Base-by-base conservation (phyloP, 257 asterid genomes). In the Nicotiana knightiana region DNA sequence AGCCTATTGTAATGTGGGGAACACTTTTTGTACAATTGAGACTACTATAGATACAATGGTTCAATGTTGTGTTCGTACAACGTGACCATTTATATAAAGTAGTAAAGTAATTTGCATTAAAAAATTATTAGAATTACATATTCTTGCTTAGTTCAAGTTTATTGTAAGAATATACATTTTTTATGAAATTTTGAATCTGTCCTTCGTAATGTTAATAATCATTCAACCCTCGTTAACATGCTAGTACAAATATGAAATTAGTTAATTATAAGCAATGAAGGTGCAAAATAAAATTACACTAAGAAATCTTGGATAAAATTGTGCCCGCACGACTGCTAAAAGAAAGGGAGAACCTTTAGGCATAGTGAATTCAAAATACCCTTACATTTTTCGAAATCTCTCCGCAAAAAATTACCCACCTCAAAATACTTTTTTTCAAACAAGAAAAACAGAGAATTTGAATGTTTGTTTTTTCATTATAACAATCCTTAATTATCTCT, bases 301-400 rank as follows among this genome's bases (percentile, higher is more conserved):
- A 0, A 17, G 9, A 58, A 58, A 53, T 15, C 1, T 58, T 13
- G 0, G 62, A 21, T 58, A 78, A 61, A 79, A 79, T 39, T 3
- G 66, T 63, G 85, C 64, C 89, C 87, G 46, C 87, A 83, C 82
- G 48, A 79, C 75, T 24, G 79, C 88, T 83, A 83, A 66, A 87
- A 83, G 65, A 68, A 83, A 76, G 89, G 91, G 57, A 80, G 61
- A 61, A 54, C 85, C 84, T 75, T 59, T 67, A 28, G 28, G 35
- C 79, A 21, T 18, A 39, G 59, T 32, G 37, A 18, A 26, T 61
- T 43, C 12, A 30, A n/a, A 43, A 8, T 54, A 21, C 66, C 77
- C 39, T 76, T 62, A 18, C 77, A 12, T 54, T 28, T 46, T 83
- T n/a, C 33, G 16, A 80, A 46, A n/a, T 71, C 70, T 66, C 57